These are phyloP conservation scores for Cladosporium phlei DNA, from an alignment of 2,329 filamentous ascomycete genomes.

Conservation along the genomic window DNA sequence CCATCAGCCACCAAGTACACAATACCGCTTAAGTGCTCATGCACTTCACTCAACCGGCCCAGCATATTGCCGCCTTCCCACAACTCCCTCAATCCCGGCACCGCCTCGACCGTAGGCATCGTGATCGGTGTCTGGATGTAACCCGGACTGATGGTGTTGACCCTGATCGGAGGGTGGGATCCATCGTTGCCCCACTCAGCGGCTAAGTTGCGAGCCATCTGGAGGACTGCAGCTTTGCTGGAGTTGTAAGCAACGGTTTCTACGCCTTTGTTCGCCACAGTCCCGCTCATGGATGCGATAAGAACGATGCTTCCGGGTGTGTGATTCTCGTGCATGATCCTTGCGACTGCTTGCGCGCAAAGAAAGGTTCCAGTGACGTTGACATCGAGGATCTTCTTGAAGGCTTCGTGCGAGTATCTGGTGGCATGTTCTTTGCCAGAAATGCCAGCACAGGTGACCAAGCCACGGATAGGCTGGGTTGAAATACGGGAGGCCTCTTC, in stretches of 20 bases:
- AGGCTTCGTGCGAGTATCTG: conserved; percentile 30
- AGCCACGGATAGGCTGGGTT: conserved; percentile 56
- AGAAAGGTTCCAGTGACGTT: conserved; percentile 37
- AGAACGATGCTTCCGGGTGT: conserved; percentile 33
- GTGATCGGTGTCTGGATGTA: conserved; percentile 33
- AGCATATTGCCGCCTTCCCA: conserved; percentile 53
- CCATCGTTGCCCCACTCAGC: conserved; percentile 43
- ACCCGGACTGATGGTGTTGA: conserved; percentile 32
- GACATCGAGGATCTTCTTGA: conserved; percentile 34
- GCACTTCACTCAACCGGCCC: conserved; percentile 49
- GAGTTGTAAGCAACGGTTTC: conserved; percentile 48
- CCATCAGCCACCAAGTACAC: conserved; percentile 64
- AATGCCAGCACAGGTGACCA: conserved; percentile 26
- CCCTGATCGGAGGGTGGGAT: conserved; percentile 28
- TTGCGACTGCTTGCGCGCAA: conserved; percentile 30
- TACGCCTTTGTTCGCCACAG: conserved; percentile 18
- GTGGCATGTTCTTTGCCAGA: conserved; percentile 26
- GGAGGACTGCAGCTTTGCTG: conserved; percentile 52
- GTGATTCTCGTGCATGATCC: conserved; percentile 26
- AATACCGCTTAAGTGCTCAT: conserved; percentile 60
- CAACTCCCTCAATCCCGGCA: conserved; percentile 46
- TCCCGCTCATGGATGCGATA: conserved; percentile 35
- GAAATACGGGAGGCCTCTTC: conserved; percentile 63
- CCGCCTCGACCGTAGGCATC: conserved; percentile 24
- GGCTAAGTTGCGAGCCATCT: conserved; percentile 48